Evolutionary conservation across 805 yeast species (phyloP), one percentile per base, ranked within the genome.

Genomic region (Barnettozyma californica): DNA sequence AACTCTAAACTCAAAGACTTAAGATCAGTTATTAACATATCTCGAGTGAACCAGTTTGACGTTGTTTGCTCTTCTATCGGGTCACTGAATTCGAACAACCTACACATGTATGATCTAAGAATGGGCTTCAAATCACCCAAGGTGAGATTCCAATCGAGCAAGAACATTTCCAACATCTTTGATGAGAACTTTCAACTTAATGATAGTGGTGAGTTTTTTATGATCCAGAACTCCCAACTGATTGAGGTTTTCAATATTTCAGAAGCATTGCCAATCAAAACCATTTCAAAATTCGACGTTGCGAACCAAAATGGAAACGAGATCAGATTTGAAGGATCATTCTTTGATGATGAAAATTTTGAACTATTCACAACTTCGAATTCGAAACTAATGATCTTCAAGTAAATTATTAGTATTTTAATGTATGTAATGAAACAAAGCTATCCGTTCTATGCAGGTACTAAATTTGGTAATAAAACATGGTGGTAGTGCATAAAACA

Each of bases 91-190:
- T 48, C 51, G 7, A 44, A 44, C 13, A 44, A 16, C 18, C 19
- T 54, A 26, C 34, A 27, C 14, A 36, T 54, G 10, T 53, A 40
- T 26, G 57, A 54, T 33, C 9, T 34, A 10, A 39, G 57, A 35
- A 48, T 45, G 40, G 53, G 51, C 2, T 49, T 54, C 13, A n/a
- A 35, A 3, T 25, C 16, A 5, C 36, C 53, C 2, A 40, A 41
- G 8, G 3, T 44, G 8, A 23, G 31, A 16, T 42, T 23, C 20
- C 16, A 29, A n/a, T 40, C 53, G 14, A 46, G 40, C 13, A 51
- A 53, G 39, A 33, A 42, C 10, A 25, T 43, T 2, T 39, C 44
- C 9, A 46, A 53, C 34, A 23, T 45, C 2, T 50, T 46, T 41
- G 52, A 43, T 14, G 57, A 54, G 21, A 33, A 41, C 2, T 21